Evolutionary conservation across 495 filamentous ascomycete species (phyloP).

Genomic region (Neurospora sp.): DNA sequence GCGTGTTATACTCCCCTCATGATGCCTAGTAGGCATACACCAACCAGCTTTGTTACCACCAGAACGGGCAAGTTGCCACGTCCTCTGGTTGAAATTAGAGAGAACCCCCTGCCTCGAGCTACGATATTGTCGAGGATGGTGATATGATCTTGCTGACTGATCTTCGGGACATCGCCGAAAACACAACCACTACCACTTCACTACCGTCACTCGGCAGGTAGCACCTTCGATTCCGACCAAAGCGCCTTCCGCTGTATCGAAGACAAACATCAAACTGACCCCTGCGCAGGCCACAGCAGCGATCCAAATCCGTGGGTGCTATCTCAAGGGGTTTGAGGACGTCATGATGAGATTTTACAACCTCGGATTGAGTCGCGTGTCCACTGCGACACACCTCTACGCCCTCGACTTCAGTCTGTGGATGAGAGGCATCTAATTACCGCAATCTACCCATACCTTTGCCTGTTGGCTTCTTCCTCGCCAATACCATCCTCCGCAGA

Average conservation of each 20-base stretch:
- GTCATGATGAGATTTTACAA: neutral
- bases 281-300: too few species aligned
- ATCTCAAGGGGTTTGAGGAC: neutral
- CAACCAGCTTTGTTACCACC: neutral
- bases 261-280: too few species aligned
- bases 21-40: neutral
- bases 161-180: too few species aligned
- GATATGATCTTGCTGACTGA: neutral
- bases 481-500: too few species aligned
- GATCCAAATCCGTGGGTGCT: neutral
- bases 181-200: too few species aligned
- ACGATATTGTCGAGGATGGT: too few species aligned
- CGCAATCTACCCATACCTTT: too few species aligned
- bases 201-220: too few species aligned
- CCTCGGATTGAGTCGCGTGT: neutral
- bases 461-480: too few species aligned
- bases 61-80: neutral
- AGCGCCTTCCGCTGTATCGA: too few species aligned
- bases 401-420: neutral
- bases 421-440: neutral
- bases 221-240: too few species aligned
- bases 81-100: neutral
- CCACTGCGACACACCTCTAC: neutral
- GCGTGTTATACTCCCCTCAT: neutral
- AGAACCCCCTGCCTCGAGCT: neutral